Evolutionary conservation across 768 basidiomycete genomes (phyloP).

Genomic region (Tricholoma saponaceum): DNA sequence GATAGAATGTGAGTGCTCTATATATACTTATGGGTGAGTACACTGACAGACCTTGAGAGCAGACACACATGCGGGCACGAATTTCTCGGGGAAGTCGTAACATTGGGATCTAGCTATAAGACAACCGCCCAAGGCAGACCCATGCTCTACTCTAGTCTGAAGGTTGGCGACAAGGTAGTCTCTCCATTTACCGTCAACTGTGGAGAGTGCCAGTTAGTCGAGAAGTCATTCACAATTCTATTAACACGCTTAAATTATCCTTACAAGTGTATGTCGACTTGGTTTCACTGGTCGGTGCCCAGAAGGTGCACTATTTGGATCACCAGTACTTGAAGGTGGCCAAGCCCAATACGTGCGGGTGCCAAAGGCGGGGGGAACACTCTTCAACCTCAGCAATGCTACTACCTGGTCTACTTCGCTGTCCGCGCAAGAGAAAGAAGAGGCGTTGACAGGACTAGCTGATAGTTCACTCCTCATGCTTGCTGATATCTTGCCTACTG

Average conservation of each 20-base stretch:
- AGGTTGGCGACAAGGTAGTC: conserved; percentile 72
- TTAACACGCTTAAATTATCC: background rate
- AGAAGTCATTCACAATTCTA: background rate
- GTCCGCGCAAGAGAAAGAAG: conserved; percentile 29
- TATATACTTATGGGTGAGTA: background rate
- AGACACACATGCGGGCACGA: conserved; percentile 75
- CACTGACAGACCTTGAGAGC: background rate
- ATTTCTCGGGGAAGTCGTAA: conserved; percentile 68
- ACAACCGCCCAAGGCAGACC: conserved; percentile 45
- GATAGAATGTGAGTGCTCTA: conserved; percentile 43
- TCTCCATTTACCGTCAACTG: conserved; percentile 81
- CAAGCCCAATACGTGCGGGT: conserved; percentile 81
- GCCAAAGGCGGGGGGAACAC: conserved; percentile 75
- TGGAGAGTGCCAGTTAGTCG: conserved; percentile 76
- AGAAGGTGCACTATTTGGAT: conserved; percentile 60
- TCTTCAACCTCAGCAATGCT: conserved; percentile 57
- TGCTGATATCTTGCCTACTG: conserved; percentile 78
- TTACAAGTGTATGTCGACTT: conserved; percentile 60
- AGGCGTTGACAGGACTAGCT: conserved; percentile 38
- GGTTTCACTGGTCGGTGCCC: conserved; percentile 73
- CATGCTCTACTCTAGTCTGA: conserved; percentile 56
- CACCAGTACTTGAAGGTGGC: conserved; percentile 60
- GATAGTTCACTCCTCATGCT: conserved; percentile 69
- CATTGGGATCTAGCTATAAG: conserved; percentile 58
- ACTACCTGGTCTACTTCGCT: conserved; percentile 40